Base-by-base conservation (phyloP, 2,329 filamentous ascomycete genomes). In the Sclerotinia subarctica region DNA sequence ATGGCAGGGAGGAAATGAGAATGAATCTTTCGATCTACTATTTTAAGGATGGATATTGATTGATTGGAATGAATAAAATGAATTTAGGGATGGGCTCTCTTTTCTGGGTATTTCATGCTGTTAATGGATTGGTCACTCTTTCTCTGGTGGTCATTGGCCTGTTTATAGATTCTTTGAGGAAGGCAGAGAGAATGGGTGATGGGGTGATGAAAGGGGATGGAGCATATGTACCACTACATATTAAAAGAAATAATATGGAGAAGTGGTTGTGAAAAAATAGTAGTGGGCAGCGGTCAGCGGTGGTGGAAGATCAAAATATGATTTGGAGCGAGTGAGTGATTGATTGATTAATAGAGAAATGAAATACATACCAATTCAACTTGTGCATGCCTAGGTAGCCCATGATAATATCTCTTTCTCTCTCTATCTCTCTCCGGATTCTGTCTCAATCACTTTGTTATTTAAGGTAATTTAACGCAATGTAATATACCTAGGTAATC, bases 41-140 rank as follows among this genome's bases (percentile, higher is more conserved):
- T 51, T 38, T 62, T 32, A 62, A 62, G 46, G 58, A 62, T 49
- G 21, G 29, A 35, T 38, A 62, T 62, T 51, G 58, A 49, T 11
- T 62, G 46, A 49, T 62, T 62, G 46, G 44, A 38, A 62, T 38
- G 58, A 49, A 19, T 19, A 15, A 62, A 62, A 51, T n/a, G 58
- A 62, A 49, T 17, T 62, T 38, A 17, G 29, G 29, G 21, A 51
- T 38, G 21, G 44, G 29, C 26, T 62, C 17, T 49, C 5, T 62
- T 62, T 51, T 38, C 15, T 8, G n/a, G 11, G 24, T 24, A 19
- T 49, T 49, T 49, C 29, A 51, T 51, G 44, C 46, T 38, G 21
- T 51, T 26, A 51, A 47, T 62, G 32, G 29, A 13, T 26, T 51
- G 29, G 13, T 35, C 29, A 42, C 35, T 32, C 58, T 51, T 42